Percentiles rank a stretch among this genome's conserved stretches.
Conservation (phyloP, 2,329 filamentous ascomycete genomes). For the Penicillium sp. region DNA sequence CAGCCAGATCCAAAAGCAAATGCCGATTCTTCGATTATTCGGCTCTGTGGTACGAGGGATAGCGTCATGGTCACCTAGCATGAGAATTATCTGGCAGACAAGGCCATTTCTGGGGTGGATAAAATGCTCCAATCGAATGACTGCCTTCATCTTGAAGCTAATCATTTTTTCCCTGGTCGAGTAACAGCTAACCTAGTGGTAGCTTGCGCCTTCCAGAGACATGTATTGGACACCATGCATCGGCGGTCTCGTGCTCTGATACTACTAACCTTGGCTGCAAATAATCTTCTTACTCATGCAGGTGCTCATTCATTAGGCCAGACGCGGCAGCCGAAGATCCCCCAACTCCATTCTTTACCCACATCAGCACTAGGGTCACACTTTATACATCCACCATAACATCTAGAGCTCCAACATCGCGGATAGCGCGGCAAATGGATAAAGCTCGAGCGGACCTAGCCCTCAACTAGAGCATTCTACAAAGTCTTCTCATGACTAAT, state of each 20-base stretch:
- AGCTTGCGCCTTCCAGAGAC: background rate
- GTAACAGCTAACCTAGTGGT: background rate
- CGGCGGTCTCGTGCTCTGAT: background rate
- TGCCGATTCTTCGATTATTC: background rate
- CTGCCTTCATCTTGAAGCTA: background rate
- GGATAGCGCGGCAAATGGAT: background rate
- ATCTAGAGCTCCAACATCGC: background rate
- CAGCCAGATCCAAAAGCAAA: too few relatives aligned
- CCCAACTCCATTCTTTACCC: background rate
- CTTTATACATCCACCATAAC: conserved; percentile 1
- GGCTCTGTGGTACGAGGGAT: too few relatives aligned
- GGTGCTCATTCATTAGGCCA: background rate
- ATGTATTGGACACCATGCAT: too few relatives aligned
- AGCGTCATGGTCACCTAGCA: background rate
- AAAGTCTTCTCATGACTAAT: background rate
- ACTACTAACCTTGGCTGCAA: background rate
- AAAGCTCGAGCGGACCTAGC: background rate
- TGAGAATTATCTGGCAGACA: background rate
- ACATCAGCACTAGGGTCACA: background rate
- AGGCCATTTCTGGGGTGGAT: background rate
- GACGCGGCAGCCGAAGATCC: background rate
- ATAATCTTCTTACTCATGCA: background rate
- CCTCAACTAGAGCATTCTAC: background rate
- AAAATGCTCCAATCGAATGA: background rate
- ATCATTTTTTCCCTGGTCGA: background rate